Conservation (phyloP, 1,284 basidiomycete species). For the Porogramme epimiltina region DNA sequence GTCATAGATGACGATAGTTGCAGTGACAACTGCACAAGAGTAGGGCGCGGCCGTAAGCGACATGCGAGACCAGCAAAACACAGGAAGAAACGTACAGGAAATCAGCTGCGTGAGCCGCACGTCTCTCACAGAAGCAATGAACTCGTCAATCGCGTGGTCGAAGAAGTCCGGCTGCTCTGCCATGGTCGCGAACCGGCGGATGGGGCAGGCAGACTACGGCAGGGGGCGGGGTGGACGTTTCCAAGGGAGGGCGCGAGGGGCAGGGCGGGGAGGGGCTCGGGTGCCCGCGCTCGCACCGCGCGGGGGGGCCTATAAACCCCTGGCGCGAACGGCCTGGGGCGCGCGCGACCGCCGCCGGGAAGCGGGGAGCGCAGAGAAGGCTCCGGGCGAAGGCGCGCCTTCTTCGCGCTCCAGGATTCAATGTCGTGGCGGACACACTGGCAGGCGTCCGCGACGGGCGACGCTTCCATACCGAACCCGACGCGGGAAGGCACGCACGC, state of each 20-base stretch:
- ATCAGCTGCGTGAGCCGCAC: slow-evolving; percentile 7
- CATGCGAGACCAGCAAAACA: background rate
- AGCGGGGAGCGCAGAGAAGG: too few species aligned
- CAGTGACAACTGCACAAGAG: slow-evolving; percentile 16
- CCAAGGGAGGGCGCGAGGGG: background rate
- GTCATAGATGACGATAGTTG: slow-evolving; percentile 29
- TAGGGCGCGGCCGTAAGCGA: background rate
- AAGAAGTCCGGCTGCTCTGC: background rate
- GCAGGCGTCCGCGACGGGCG: background rate
- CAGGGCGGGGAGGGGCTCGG: background rate
- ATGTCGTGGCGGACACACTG: background rate
- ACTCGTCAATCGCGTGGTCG: background rate
- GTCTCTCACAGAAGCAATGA: slow-evolving; percentile 5
- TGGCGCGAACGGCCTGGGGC: background rate
- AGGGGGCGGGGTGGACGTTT: background rate
- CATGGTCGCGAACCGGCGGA: background rate
- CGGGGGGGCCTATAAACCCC: background rate
- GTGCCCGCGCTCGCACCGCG: background rate
- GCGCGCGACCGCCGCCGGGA: too few species aligned
- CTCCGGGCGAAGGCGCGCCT: background rate
- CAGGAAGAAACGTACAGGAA: slow-evolving; percentile 2
- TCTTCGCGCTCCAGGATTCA: background rate
- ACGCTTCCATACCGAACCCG: slow-evolving; percentile 1
- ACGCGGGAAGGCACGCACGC: background rate
- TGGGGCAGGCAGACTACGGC: background rate